A percentile compares a stretch with the other conserved stretches of the same genome.
Conservation (phyloP, 2,329 filamentous ascomycete species). For the Paraphaeosphaeria minitans region DNA sequence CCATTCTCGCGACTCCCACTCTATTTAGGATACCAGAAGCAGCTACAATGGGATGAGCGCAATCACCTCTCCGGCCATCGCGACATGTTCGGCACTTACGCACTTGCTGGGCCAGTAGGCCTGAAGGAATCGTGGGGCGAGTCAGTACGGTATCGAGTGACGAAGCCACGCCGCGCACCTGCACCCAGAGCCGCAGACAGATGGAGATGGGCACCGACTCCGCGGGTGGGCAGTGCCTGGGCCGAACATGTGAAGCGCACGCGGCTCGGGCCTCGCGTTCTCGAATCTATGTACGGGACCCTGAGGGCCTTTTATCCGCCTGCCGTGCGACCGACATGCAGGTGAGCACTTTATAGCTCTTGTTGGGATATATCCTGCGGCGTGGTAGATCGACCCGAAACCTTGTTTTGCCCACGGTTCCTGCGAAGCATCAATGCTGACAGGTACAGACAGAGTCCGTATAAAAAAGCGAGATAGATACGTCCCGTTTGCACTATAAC, state of each 20-base stretch:
- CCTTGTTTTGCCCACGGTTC: background rate
- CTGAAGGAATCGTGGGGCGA: conserved; percentile 1
- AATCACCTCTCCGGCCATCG: conserved; percentile 1
- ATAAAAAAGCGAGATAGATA: background rate
- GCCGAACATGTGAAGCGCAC: background rate
- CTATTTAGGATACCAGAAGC: background rate
- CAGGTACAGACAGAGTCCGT: background rate
- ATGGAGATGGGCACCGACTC: background rate
- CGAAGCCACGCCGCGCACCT: background rate
- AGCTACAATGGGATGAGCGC: background rate
- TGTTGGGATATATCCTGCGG: background rate
- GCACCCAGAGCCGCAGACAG: background rate
- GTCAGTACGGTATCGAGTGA: conserved; percentile 1
- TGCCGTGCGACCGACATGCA: background rate
- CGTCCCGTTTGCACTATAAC: background rate
- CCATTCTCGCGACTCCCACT: background rate
- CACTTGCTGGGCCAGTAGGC: background rate
- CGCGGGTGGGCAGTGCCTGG: background rate
- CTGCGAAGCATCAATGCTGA: background rate
- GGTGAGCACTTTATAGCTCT: background rate
- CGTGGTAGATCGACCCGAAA: background rate
- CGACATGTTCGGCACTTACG: conserved; percentile 6
- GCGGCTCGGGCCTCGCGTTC: conserved; percentile 1
- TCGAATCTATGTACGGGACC: conserved; percentile 4
- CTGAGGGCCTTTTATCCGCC: background rate